phyloP scores from a whole-genome alignment of 2,329 filamentous ascomycete species.

The Fusarium verticillioides region DNA sequence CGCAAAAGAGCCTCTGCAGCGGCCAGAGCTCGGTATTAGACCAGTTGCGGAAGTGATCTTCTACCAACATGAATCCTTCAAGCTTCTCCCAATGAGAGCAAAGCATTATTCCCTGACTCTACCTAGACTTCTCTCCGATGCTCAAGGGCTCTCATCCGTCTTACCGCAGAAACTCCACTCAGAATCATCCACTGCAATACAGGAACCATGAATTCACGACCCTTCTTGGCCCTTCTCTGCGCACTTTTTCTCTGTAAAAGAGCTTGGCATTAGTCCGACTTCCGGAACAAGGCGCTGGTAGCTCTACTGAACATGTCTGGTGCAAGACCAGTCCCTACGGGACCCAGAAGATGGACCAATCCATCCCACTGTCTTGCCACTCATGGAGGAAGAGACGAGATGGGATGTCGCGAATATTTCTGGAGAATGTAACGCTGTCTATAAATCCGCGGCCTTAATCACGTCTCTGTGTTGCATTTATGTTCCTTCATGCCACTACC shows the following conservation, averaged over 20 bases:
- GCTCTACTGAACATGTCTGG: not conserved
- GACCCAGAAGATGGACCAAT: conserved; percentile 1
- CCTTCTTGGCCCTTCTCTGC: not conserved
- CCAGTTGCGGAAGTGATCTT: conserved; percentile 13
- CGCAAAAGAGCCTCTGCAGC: conserved; percentile 6
- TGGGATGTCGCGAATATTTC: not conserved
- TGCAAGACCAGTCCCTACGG: not conserved
- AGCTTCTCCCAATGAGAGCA: not conserved
- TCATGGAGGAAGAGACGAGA: not conserved
- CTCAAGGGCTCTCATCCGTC: conserved; percentile 12
- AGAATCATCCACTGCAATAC: not conserved
- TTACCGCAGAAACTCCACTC: conserved; percentile 20
- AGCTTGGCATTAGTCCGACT: conserved; percentile 32
- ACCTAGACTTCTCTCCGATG: not conserved
- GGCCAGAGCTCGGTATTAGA: not conserved
- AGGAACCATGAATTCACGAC: not conserved
- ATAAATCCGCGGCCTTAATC: conserved; percentile 18
- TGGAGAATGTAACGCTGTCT: conserved; percentile 20
- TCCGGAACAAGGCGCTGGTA: conserved; percentile 14
- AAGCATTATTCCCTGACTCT: not conserved
- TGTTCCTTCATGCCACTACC: not conserved
- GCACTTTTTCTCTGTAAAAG: not conserved
- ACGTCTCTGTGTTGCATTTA: not conserved
- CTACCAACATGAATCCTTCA: not conserved
- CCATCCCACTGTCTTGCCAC: conserved; percentile 13